Evolutionary conservation across 352 stramenopile species (phyloP).

Genomic region (Phytopythium mirpurense): DNA sequence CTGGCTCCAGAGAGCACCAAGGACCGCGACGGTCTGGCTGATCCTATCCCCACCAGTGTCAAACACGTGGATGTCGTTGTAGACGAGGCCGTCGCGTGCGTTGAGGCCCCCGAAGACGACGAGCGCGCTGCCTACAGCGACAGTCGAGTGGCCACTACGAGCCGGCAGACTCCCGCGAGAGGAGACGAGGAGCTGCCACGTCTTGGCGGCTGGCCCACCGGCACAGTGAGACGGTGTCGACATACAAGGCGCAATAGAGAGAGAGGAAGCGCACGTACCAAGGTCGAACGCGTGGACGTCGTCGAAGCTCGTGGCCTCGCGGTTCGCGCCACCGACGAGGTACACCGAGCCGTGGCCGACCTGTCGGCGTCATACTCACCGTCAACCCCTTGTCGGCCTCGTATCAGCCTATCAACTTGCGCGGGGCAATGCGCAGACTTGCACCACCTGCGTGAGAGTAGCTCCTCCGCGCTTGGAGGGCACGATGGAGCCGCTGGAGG

Average conservation of each 20-base stretch:
- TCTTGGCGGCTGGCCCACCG: constrained; percentile 4
- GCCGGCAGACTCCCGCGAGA: constrained; percentile 20
- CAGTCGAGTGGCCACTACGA: constrained; percentile 57
- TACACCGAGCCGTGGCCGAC: constrained; percentile 26
- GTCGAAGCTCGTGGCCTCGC: constrained; percentile 42
- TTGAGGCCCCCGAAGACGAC: constrained; percentile 67
- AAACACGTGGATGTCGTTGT: constrained; percentile 54
- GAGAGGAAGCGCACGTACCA: constrained; percentile 17
- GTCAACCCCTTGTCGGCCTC: no score
- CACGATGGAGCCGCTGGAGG: constrained; percentile 5
- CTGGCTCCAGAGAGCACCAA: constrained; percentile 4
- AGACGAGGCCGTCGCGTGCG: constrained; percentile 28
- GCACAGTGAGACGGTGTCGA: no score
- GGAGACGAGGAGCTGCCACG: constrained; percentile 20
- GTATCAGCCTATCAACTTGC: no score
- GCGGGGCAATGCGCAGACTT: no score
- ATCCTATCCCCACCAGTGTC: constrained; percentile 27
- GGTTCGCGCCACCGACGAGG: constrained; percentile 56
- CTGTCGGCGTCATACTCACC: neutral
- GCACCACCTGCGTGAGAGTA: constrained; percentile 53
- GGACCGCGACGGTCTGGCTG: neutral
- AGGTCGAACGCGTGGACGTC: constrained; percentile 56
- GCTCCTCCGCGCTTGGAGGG: constrained; percentile 36
- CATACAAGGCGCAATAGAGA: no score
- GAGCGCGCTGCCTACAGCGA: constrained; percentile 35